Percentiles rank a stretch among this genome's conserved stretches.
Evolutionary conservation across 768 basidiomycete species (phyloP).

Genomic region (Fistulinella prunicolor): DNA sequence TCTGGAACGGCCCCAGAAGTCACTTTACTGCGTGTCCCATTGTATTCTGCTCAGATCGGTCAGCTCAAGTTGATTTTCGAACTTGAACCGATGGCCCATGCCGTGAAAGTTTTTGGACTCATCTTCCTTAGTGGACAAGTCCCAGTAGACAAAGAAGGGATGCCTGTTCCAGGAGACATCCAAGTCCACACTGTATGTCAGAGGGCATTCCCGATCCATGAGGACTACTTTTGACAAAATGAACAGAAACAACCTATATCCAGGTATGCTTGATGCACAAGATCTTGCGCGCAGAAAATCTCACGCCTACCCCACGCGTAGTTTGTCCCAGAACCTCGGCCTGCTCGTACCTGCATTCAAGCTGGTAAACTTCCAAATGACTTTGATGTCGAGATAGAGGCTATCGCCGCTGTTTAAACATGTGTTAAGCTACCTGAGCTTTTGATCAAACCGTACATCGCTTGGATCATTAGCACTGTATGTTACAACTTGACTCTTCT

Average conservation of each 20-base stretch:
- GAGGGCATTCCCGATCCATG: neutral
- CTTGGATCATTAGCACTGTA: too few relatives aligned
- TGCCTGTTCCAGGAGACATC: conserved; percentile 53
- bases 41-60: neutral
- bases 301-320: conserved; percentile 13
- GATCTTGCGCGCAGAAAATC: neutral
- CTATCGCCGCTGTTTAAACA: conserved; percentile 44
- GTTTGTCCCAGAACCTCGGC: conserved; percentile 57
- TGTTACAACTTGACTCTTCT: neutral
- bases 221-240: neutral
- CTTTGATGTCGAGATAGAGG: conserved; percentile 73
- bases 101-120: conserved; percentile 53
- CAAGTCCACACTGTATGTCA: conserved; percentile 54
- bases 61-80: neutral
- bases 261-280: conserved; percentile 38
- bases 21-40: conserved; percentile 13
- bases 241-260: conserved; percentile 54
- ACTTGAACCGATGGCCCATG: conserved; percentile 42
- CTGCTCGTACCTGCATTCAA: conserved; percentile 75
- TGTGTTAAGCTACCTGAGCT: neutral
- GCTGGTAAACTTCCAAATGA: conserved; percentile 65
- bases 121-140: conserved; percentile 63
- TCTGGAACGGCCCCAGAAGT: conserved; percentile 36
- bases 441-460: too few relatives aligned
- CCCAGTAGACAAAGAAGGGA: conserved; percentile 47